Evolutionary conservation across 208 protist species (phyloP).

Genomic region (Trypanosoma congolense): DNA sequence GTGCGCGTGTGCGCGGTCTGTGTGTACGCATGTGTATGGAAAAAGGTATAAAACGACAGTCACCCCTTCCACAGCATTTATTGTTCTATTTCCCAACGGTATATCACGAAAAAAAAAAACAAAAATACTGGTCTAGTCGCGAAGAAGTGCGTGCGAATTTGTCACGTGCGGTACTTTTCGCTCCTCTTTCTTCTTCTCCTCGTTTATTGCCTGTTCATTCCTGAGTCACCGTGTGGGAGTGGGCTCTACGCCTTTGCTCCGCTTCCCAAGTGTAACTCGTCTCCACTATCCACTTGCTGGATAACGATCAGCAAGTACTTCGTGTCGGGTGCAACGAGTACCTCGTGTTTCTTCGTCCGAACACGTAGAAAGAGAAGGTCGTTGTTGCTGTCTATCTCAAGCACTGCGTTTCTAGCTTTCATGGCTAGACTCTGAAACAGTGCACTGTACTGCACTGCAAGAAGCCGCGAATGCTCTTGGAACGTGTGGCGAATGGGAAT

Average conservation of each 20-base stretch:
- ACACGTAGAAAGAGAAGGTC: constrained; percentile 94
- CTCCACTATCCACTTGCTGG: constrained; percentile 64
- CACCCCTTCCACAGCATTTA: no score
- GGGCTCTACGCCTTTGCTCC: constrained; percentile 16
- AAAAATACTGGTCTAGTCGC: no score
- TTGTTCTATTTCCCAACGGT: no score
- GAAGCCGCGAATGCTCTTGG: constrained; percentile 76
- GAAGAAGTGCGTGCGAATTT: not conserved
- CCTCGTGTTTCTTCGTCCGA: constrained; percentile 94
- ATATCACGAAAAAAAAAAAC: no score
- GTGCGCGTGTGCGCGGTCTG: no score
- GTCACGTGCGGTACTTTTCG: not conserved
- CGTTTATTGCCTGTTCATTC: not conserved
- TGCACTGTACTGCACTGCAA: constrained; percentile 92
- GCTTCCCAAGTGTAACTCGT: constrained; percentile 11
- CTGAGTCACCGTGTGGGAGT: not conserved
- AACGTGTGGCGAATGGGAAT: constrained; percentile 93
- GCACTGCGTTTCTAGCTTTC: constrained; percentile 87
- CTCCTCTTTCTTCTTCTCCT: not conserved
- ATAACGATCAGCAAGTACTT: constrained; percentile 90
- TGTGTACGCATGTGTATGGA: no score
- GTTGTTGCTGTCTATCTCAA: constrained; percentile 93
- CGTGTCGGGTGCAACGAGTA: constrained; percentile 93
- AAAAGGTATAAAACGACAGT: no score
- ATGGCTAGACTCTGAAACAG: constrained; percentile 91